phyloP scores from a whole-genome alignment of 371 early-diverging fungal genomes.

The Mortierella sp. region DNA sequence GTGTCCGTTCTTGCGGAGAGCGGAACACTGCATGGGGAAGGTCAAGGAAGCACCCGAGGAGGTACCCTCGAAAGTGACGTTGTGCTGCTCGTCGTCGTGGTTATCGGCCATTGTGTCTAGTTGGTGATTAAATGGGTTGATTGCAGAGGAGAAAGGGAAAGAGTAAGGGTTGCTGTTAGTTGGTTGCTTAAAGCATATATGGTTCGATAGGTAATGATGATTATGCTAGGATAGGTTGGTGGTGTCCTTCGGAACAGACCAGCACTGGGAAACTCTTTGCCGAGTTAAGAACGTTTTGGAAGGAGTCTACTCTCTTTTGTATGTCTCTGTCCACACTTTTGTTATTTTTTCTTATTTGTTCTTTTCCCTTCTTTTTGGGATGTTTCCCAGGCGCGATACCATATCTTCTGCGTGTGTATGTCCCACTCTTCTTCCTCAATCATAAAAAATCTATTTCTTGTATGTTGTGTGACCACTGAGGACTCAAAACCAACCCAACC shows the following conservation, averaged over 20 bases:
- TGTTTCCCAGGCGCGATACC: not conserved
- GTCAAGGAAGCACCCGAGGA: constrained; percentile 93
- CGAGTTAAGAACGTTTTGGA: constrained; percentile 4
- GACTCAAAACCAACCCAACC: not conserved
- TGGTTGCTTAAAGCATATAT: not conserved
- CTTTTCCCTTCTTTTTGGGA: not conserved
- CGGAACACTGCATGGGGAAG: constrained; percentile 99
- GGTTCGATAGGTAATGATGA: not conserved
- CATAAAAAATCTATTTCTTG: not conserved
- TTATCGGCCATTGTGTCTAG: constrained; percentile 58
- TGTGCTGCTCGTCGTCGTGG: constrained; percentile 72
- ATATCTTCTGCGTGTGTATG: not conserved
- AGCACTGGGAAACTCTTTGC: not conserved
- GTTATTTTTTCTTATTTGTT: constrained; percentile 6
- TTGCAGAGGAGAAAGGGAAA: constrained; percentile 4
- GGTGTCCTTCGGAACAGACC: constrained; percentile 5
- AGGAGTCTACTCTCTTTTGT: not conserved
- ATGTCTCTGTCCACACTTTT: not conserved
- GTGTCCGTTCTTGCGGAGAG: constrained; percentile 98
- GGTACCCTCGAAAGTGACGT: constrained; percentile 78
- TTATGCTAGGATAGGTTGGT: not conserved
- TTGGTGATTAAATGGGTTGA: not conserved
- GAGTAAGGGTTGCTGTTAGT: not conserved
- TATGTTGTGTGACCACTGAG: constrained; percentile 9
- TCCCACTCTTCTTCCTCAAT: not conserved